Evolutionary conservation across 495 filamentous ascomycete species (phyloP).

Genomic region (Neurospora sp.): DNA sequence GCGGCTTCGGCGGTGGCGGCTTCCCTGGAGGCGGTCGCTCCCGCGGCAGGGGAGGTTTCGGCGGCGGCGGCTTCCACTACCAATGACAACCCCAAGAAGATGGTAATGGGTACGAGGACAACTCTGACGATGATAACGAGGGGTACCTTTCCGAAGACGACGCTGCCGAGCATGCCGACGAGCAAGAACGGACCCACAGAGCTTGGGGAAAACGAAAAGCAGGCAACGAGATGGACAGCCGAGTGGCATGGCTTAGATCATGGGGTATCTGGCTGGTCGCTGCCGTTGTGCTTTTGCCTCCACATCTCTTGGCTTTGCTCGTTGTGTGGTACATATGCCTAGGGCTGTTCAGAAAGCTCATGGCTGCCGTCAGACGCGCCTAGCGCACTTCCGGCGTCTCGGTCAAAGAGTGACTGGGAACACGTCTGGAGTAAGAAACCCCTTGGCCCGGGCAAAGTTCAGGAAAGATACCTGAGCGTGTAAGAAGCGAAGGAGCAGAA

Average conservation of each 20-base stretch:
- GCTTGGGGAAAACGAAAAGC: constrained; percentile 17
- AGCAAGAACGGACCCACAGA: constrained; percentile 8
- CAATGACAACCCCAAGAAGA: constrained; percentile 35
- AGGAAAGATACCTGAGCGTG: background rate
- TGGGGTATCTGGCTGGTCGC: constrained; percentile 15
- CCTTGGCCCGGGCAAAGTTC: background rate
- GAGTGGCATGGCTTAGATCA: background rate
- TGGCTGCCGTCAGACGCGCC: background rate
- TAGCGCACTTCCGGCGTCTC: background rate
- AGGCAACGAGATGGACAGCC: constrained; percentile 19
- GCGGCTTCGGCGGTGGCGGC: constrained; percentile 28
- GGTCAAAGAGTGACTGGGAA: background rate
- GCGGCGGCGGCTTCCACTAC: constrained; percentile 34
- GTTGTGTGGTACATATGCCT: constrained; percentile 18
- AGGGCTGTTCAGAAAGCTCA: constrained; percentile 6
- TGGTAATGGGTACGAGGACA: constrained; percentile 6
- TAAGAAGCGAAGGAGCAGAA: background rate
- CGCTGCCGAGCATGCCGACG: constrained; percentile 5
- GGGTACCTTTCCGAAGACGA: constrained; percentile 9
- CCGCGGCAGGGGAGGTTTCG: constrained; percentile 26
- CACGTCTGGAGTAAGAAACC: background rate
- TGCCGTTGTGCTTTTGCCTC: constrained; percentile 28
- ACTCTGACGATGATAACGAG: constrained; percentile 4
- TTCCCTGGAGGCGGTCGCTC: constrained; percentile 31
- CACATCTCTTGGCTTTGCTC: constrained; percentile 18